Conservation (phyloP, 257 asterid genomes). For the Solanum medicagineum region DNA sequence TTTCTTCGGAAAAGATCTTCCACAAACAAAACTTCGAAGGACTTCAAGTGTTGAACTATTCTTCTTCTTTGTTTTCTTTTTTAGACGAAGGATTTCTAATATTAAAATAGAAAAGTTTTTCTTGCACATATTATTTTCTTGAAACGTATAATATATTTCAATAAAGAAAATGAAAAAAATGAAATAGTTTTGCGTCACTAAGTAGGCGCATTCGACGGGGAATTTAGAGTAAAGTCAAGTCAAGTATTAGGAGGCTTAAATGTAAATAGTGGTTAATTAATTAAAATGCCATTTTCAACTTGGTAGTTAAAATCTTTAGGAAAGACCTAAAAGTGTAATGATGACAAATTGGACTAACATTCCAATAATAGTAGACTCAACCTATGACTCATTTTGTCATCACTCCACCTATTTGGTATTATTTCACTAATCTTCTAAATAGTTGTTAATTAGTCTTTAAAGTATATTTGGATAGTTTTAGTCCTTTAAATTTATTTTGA, state of each 20-base stretch:
- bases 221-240: neutral
- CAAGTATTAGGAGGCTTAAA: neutral
- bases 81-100: neutral
- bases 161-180: neutral
- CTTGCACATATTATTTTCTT: neutral
- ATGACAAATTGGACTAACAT: neutral
- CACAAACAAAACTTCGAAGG: neutral
- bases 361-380: neutral
- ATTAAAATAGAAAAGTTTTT: neutral
- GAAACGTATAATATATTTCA: neutral
- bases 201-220: neutral
- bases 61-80: neutral
- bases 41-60: neutral
- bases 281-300: neutral
- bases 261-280: neutral
- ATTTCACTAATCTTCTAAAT: neutral
- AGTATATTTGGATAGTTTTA: too few relatives aligned
- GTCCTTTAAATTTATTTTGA: too few relatives aligned
- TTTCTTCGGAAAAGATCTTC: neutral
- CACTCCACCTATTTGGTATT: neutral
- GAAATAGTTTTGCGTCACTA: neutral
- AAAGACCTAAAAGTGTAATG: neutral
- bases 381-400: neutral
- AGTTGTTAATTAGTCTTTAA: too few relatives aligned
- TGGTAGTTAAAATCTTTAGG: neutral